Percentiles rank a stretch among this genome's conserved stretches.
These are phyloP conservation scores for Secale cereale DNA, from an alignment of 176 grass and related monocot species.

Conservation along the genomic window DNA sequence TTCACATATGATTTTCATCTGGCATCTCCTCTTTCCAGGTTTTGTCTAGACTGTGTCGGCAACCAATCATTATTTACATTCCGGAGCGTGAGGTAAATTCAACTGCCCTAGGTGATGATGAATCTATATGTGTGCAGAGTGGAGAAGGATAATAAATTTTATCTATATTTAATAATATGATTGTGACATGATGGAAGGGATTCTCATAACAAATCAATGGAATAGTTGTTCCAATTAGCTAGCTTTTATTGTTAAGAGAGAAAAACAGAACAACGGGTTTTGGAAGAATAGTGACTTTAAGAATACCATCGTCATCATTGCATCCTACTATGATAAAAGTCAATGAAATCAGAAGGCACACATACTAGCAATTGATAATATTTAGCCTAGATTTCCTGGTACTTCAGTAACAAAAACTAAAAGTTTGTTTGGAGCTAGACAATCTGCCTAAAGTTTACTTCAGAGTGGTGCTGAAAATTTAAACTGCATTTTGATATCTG, in stretches of 20 bases:
- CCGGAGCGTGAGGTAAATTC: constrained; percentile 77
- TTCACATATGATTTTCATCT: constrained; percentile 12
- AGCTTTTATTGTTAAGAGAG: neutral
- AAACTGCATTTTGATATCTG: neutral
- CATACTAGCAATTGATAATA: neutral
- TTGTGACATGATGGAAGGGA: neutral
- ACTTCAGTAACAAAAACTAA: neutral
- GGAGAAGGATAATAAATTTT: neutral
- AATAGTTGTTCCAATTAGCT: neutral
- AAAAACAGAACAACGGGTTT: neutral
- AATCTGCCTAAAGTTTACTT: neutral
- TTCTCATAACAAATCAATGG: neutral
- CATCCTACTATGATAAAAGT: neutral
- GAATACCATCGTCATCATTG: neutral
- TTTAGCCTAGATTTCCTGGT: neutral
- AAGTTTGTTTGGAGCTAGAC: neutral
- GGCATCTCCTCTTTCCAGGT: constrained; percentile 47
- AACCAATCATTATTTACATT: constrained; percentile 92
- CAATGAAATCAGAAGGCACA: neutral
- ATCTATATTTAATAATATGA: neutral
- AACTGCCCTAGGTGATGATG: neutral
- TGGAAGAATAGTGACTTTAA: neutral
- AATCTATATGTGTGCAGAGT: neutral
- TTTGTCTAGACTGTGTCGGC: constrained; percentile 69
- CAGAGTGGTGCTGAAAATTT: neutral